Base-by-base conservation (phyloP, 768 basidiomycete genomes). In the Neoboletus magnificus region DNA sequence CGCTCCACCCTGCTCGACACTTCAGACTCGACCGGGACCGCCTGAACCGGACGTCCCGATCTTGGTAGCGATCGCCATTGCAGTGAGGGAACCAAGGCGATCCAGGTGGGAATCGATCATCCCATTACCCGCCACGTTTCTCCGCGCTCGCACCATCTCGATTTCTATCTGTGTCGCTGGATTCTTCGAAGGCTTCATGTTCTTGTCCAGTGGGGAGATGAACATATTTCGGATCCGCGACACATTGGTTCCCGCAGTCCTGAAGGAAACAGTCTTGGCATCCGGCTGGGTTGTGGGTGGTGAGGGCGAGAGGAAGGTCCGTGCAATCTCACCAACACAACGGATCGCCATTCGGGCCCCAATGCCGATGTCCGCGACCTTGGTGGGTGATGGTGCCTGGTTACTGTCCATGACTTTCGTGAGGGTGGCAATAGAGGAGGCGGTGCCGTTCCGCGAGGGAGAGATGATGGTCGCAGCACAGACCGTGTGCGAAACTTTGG, bases 91-190 rank as follows among this genome's bases (percentile, higher is more conserved):
- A 9, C 30, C 27, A 22, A 59, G 35, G 23, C 36, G 32, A 12
- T 50, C 37, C 18, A 55, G 18, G 40, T 30, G 11, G 40, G 37
- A 15, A 42, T 52, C 23, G 47, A 44, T 43, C 23, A 44, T 18
- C 18, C 47, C 27, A 30, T 41, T 23, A n/a, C 40, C 33, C 0
- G 41, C 56, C 20, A 46, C 56, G 30, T 46, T 56, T 50, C 30
- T 61, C 46, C 4, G 52, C 8, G 45, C 27, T n/a, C 57, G 27
- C 0, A 50, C 48, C 16, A 60, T 39, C 41, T 60, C 48, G 18
- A 65, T 54, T 42, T 55, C 57, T 1, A 49, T 55, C 20, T 51
- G 53, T 9, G 51, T 56, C 22, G 16, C 20, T 1, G 40, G 23
- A 33, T 58, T 51, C 32, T 7, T 56, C 15, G 45, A 50, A 3